phyloP scores from a whole-genome alignment of 208 protist genomes.

The Porcisia deanei region DNA sequence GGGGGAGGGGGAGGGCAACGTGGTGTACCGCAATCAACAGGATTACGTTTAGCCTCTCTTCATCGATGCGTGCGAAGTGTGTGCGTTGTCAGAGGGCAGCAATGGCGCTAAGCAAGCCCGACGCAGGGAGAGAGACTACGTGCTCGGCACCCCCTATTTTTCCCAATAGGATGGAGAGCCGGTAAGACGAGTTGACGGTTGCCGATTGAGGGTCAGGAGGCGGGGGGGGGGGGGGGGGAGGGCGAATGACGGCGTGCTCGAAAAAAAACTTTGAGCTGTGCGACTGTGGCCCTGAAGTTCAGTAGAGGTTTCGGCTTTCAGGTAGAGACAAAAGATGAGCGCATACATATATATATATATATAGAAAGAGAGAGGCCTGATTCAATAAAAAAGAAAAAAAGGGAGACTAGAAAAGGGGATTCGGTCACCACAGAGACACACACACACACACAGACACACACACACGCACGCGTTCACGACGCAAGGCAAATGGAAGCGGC shows the following conservation, averaged over 20 bases:
- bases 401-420: neutral
- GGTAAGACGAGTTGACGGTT: too few species aligned
- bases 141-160: neutral
- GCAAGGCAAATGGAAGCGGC: neutral
- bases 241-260: neutral
- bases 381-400: neutral
- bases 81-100: neutral
- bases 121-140: neutral
- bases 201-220: neutral
- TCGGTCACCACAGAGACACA: neutral
- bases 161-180: neutral
- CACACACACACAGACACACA: neutral
- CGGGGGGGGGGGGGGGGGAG: neutral
- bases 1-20: neutral
- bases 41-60: neutral
- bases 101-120: neutral
- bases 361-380: neutral
- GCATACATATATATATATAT: neutral
- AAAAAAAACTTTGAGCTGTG: neutral
- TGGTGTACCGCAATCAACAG: neutral
- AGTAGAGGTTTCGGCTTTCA: neutral
- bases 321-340: neutral
- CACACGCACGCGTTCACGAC: neutral
- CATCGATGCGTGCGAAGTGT: neutral
- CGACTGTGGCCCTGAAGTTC: neutral